Conservation (phyloP, 2,329 filamentous ascomycete species). For the Epichloe amarillans region DNA sequence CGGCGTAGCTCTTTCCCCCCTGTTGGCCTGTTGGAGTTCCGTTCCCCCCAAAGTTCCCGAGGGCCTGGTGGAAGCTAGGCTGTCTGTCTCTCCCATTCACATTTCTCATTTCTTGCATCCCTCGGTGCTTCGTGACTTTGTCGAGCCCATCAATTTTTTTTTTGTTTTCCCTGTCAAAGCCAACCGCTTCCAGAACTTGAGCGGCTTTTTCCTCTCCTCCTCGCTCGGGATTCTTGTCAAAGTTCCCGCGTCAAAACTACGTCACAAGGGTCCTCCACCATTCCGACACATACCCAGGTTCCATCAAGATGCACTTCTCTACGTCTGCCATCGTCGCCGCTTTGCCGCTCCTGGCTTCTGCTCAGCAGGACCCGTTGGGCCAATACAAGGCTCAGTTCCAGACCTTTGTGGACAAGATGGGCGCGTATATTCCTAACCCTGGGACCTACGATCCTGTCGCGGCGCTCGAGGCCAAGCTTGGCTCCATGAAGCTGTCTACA, state of each 20-base stretch:
- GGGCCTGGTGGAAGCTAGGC: too few species aligned
- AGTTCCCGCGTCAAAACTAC: background rate
- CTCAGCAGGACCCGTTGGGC: conserved; percentile 36
- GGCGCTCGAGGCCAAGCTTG: conserved; percentile 27
- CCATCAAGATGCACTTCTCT: conserved; percentile 44
- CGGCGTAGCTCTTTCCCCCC: background rate
- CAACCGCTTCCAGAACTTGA: background rate
- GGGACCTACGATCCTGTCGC: conserved; percentile 27
- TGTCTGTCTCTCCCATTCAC: background rate
- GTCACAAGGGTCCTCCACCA: background rate
- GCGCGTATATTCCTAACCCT: conserved; percentile 37
- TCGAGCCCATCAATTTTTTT: background rate
- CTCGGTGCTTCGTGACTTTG: background rate
- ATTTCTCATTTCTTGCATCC: background rate
- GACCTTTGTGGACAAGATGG: conserved; percentile 47
- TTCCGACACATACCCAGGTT: background rate
- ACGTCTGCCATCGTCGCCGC: conserved; percentile 34
- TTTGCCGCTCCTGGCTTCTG: conserved; percentile 41
- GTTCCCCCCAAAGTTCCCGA: background rate
- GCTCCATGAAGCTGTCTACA: conserved; percentile 29
- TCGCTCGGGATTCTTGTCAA: background rate
- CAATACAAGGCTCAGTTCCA: conserved; percentile 52
- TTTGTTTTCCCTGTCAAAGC: background rate
- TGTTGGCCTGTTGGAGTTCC: background rate
- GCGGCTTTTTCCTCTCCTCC: background rate